Evolutionary conservation across 495 filamentous ascomycete species (phyloP).

Genomic region (Penicillium paxilli): DNA sequence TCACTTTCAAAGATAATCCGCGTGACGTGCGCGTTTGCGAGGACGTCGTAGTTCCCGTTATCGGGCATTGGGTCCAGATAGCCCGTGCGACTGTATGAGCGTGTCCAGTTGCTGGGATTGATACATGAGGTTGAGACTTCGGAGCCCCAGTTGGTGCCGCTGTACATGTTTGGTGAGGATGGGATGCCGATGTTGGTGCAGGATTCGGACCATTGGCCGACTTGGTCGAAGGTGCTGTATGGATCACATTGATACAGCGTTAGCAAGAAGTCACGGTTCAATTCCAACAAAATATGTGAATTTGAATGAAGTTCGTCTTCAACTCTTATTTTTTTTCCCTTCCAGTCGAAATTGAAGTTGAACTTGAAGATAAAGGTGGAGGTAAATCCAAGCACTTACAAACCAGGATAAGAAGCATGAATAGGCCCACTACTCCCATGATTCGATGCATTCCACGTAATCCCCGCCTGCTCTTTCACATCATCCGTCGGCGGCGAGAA

Average conservation of each 20-base stretch:
- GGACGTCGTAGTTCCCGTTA: conserved; percentile 41
- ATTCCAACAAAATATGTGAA: too few species aligned
- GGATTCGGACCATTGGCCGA: conserved; percentile 28
- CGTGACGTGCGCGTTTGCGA: conserved; percentile 46
- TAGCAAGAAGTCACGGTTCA: too few species aligned
- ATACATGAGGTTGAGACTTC: conserved; percentile 35
- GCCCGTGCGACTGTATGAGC: conserved; percentile 33
- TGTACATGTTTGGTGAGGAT: conserved; percentile 29
- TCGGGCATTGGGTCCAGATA: conserved; percentile 44
- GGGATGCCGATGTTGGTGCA: conserved; percentile 26
- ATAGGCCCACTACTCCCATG: conserved; percentile 45
- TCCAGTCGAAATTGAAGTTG: too few species aligned
- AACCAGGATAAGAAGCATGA: conserved; percentile 51
- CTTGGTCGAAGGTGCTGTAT: conserved; percentile 30
- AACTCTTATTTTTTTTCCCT: too few species aligned
- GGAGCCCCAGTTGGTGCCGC: conserved; percentile 28
- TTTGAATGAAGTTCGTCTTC: too few species aligned
- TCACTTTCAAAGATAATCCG: conserved; percentile 38
- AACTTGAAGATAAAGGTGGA: neutral
- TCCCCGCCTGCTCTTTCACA: conserved; percentile 38
- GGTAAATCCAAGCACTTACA: conserved; percentile 14
- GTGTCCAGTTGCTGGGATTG: conserved; percentile 35
- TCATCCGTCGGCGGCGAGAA: conserved; percentile 36
- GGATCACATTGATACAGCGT: too few species aligned
- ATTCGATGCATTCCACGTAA: conserved; percentile 32